phyloP scores from a whole-genome alignment of 768 basidiomycete genomes.

The Psilocybe tampanensis region DNA sequence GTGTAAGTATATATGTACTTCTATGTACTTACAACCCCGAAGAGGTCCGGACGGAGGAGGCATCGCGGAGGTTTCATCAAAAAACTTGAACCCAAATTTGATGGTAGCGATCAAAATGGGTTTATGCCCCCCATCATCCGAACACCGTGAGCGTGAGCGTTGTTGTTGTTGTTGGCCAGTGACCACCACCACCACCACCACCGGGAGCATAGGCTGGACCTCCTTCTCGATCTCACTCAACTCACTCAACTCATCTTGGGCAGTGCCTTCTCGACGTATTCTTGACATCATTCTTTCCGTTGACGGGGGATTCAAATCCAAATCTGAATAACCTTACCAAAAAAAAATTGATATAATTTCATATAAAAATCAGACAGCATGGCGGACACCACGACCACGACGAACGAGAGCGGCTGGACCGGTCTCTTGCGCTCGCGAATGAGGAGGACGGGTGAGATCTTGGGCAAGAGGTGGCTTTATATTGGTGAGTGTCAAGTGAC shows the following conservation, averaged over 20 bases:
- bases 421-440: conserved; percentile 18
- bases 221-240: background rate
- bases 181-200: background rate
- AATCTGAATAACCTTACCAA: conserved; percentile 1
- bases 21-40: no score
- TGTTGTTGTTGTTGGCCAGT: conserved; percentile 5
- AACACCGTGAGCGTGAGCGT: background rate
- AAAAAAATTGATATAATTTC: no score
- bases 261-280: background rate
- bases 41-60: no score
- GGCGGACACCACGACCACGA: background rate
- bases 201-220: conserved; percentile 5
- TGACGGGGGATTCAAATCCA: conserved; percentile 4
- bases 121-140: background rate
- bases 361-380: background rate
- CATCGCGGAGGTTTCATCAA: background rate
- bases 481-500: conserved; percentile 18
- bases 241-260: background rate
- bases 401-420: conserved; percentile 20
- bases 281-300: background rate
- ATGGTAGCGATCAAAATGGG: conserved; percentile 4
- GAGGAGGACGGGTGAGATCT: conserved; percentile 13
- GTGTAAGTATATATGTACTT: no score
- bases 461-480: conserved; percentile 26
- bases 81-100: no score